These are phyloP conservation scores for Kazachstania africana DNA, from an alignment of 805 yeast species.

Conservation along the genomic window DNA sequence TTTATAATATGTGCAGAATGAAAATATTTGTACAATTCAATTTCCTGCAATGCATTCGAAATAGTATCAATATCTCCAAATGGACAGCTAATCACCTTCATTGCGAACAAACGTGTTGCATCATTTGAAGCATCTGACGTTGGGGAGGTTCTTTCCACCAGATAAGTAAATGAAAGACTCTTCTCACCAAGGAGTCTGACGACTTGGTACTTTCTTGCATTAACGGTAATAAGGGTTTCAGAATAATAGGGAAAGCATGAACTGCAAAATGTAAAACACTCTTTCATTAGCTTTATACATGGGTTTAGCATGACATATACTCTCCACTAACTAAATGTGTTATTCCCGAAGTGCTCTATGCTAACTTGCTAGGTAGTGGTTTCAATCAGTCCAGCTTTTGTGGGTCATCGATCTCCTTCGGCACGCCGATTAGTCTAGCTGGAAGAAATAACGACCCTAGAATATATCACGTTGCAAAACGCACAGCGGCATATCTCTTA, in stretches of 20 bases:
- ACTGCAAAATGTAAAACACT: too few relatives aligned
- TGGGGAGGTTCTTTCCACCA: constrained; percentile 49
- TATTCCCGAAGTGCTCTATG: too few relatives aligned
- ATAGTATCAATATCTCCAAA: constrained; percentile 66
- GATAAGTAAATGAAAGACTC: constrained; percentile 76
- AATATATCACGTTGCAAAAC: too few relatives aligned
- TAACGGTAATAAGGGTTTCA: constrained; percentile 36
- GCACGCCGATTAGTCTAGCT: too few relatives aligned
- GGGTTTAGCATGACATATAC: too few relatives aligned
- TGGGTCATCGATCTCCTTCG: too few relatives aligned
- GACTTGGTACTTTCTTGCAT: constrained; percentile 50
- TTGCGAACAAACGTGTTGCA: constrained; percentile 37
- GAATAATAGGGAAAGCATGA: constrained; percentile 5
- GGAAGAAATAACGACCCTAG: too few relatives aligned
- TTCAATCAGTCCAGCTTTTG: too few relatives aligned
- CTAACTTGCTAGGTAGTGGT: too few relatives aligned
- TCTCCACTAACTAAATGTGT: too few relatives aligned
- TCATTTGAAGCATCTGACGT: constrained; percentile 15
- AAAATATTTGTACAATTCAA: constrained; percentile 64
- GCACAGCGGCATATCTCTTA: too few relatives aligned
- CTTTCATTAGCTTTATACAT: too few relatives aligned
- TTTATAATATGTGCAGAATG: constrained; percentile 54
- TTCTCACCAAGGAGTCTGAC: constrained; percentile 78
- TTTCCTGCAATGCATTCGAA: constrained; percentile 63
- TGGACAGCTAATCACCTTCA: constrained; percentile 81